Evolutionary conservation across 768 basidiomycete species (phyloP).

Genomic region (Termitomyces sp.): DNA sequence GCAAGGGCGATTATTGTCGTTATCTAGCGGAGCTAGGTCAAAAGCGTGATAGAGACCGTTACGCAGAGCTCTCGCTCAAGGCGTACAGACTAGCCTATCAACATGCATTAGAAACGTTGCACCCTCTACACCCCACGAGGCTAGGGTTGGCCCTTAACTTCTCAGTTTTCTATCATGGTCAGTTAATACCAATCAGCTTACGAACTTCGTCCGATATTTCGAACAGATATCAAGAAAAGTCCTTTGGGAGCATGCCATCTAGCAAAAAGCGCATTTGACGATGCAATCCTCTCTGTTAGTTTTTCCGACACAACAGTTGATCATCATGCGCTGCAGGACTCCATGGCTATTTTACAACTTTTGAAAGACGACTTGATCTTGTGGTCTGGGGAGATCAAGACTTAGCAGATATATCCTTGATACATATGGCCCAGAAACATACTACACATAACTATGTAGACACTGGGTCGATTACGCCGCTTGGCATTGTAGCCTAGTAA

Average conservation of each 20-base stretch:
- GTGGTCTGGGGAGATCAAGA: constrained; percentile 75
- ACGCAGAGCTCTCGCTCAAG: constrained; percentile 72
- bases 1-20: constrained; percentile 80
- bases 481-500: not conserved
- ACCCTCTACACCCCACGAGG: constrained; percentile 79
- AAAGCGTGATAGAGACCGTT: constrained; percentile 60
- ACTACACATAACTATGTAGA: constrained; percentile 3
- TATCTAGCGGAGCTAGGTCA: constrained; percentile 86
- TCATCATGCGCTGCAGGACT: constrained; percentile 55
- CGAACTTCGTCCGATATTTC: not conserved
- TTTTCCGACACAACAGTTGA: constrained; percentile 30
- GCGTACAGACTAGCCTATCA: constrained; percentile 85
- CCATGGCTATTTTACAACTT: constrained; percentile 79
- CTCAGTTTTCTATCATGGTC: constrained; percentile 84
- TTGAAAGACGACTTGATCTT: constrained; percentile 81
- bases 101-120: constrained; percentile 71
- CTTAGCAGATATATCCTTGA: constrained; percentile 3
- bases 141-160: constrained; percentile 88
- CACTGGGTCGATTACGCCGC: not conserved
- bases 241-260: constrained; percentile 85
- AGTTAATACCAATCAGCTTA: constrained; percentile 6
- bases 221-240: constrained; percentile 67
- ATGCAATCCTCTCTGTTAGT: constrained; percentile 69
- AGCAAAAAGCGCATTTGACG: constrained; percentile 90
- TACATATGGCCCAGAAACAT: not conserved